Evolutionary conservation across 2,329 filamentous ascomycete species (phyloP), one percentile per base, ranked within the genome.

Genomic region (Monilinia fructicola): DNA sequence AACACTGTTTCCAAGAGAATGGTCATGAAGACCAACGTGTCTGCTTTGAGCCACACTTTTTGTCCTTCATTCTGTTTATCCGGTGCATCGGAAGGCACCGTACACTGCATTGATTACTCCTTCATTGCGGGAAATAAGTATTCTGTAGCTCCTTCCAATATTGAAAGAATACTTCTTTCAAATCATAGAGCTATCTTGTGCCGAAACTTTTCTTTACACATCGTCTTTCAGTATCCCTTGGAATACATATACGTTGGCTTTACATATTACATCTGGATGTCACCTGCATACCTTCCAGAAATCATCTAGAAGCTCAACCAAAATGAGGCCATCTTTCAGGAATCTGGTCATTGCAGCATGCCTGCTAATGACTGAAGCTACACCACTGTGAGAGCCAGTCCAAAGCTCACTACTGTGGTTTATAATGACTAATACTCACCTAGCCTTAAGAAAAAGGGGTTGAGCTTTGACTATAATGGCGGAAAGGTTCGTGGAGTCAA

Each of bases 401-500:
- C n/a, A 61, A 23, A 38, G 48, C 10, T n/a, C 14, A 12, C 28
- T 50, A 35, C 5, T n/a, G 3, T n/a, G 7, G 40, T 54, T 59
- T 55, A 56, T n/a, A n/a, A n/a, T n/a, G n/a, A n/a, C 69, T 71
- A 67, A 69, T 44, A 31, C 35, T 2, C 4, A 35, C 56, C 28
- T 21, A 50, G 71, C 66, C 67, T 64, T 14, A 68, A 70, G 40
- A 69, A 70, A 46, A 64, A 67, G 53, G 67, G 56, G 4, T 74
- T 80, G 21, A 76, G 80, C 44, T 87, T 87, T 71, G 76, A 83
- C 71, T 87, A 85, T 75, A 79, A 81, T 66, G 74, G 74, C 54
- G 72, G 82, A 26, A 87, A 85, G 72, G 82, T 89, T 53, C 83
- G 85, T 16, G 87, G 87, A 65, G 86, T 89, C 40, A 90, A 89